Evolutionary conservation across 1,284 basidiomycete species (phyloP).

Genomic region (Mycena citricolor): DNA sequence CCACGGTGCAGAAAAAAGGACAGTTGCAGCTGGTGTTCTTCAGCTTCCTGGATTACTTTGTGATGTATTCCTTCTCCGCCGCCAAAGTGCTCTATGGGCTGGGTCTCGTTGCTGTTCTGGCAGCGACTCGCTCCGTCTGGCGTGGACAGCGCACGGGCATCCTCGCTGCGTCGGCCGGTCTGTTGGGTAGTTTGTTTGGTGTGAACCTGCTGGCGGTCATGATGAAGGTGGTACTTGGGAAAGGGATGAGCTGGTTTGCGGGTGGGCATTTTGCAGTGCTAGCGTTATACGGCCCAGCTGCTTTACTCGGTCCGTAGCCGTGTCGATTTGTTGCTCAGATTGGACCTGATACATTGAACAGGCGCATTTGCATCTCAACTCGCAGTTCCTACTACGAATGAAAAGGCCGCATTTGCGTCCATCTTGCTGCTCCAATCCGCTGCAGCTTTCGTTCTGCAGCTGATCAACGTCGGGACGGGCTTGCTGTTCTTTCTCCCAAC

Average conservation of each 20-base stretch:
- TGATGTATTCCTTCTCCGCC: constrained; percentile 72
- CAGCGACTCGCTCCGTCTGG: constrained; percentile 37
- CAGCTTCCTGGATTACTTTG: constrained; percentile 66
- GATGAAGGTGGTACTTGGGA: constrained; percentile 66
- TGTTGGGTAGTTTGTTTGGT: constrained; percentile 58
- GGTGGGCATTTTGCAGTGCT: constrained; percentile 70
- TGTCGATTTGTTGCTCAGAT: constrained; percentile 3
- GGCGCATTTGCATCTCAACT: constrained; percentile 59
- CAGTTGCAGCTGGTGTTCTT: constrained; percentile 59
- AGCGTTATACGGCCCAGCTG: constrained; percentile 75
- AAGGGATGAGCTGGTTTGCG: constrained; percentile 78
- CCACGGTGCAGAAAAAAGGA: constrained; percentile 56
- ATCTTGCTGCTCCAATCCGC: constrained; percentile 61
- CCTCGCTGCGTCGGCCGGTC: constrained; percentile 45
- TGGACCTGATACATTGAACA: constrained; percentile 27
- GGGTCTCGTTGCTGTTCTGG: constrained; percentile 42
- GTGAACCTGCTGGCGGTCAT: constrained; percentile 76
- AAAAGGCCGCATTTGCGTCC: constrained; percentile 62
- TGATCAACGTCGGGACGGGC: constrained; percentile 67
- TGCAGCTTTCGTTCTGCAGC: constrained; percentile 55
- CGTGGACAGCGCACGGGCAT: constrained; percentile 41
- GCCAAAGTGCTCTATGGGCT: constrained; percentile 72
- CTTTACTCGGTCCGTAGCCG: constrained; percentile 55
- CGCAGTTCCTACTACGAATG: constrained; percentile 43
- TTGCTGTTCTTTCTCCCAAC: constrained; percentile 64